phyloP scores from a whole-genome alignment of 768 basidiomycete genomes.

The Mycena rosella region DNA sequence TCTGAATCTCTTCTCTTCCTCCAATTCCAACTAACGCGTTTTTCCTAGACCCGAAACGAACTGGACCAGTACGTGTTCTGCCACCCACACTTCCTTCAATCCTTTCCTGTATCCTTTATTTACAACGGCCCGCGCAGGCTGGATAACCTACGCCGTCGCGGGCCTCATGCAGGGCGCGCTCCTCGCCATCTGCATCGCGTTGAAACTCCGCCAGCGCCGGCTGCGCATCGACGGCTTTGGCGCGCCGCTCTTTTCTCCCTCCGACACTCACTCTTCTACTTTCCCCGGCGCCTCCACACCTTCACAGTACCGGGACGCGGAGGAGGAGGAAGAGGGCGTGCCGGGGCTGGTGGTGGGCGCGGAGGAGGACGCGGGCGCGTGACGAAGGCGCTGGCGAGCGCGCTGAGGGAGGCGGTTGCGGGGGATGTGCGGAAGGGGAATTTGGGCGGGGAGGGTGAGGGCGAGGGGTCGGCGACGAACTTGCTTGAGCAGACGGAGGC shows the following conservation, averaged over 20 bases:
- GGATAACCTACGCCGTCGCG: slow-evolving; percentile 85
- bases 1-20: background rate
- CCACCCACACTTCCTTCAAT: background rate
- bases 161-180: slow-evolving; percentile 88
- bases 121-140: slow-evolving; percentile 58
- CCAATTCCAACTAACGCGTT: background rate
- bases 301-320: background rate
- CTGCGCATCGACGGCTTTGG: slow-evolving; percentile 94
- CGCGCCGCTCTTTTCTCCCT: slow-evolving; percentile 60
- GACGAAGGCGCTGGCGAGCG: slow-evolving; percentile 38
- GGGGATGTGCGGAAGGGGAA: slow-evolving; percentile 41
- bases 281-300: background rate
- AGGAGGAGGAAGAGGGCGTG: slow-evolving; percentile 32
- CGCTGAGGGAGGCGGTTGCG: slow-evolving; percentile 39
- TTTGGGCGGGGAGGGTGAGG: too few species aligned
- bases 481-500: slow-evolving; percentile 19
- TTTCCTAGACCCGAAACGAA: slow-evolving; percentile 76
- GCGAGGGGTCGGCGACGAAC: too few species aligned
- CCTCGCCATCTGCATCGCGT: slow-evolving; percentile 86
- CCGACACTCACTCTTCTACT: too few species aligned
- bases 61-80: slow-evolving; percentile 76
- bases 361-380: slow-evolving; percentile 39
- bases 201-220: slow-evolving; percentile 82
- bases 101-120: background rate
- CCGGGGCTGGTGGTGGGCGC: slow-evolving; percentile 39